These are phyloP conservation scores for Aureobasidium sp. DNA, from an alignment of 2,329 filamentous ascomycete genomes.

Conservation along the genomic window DNA sequence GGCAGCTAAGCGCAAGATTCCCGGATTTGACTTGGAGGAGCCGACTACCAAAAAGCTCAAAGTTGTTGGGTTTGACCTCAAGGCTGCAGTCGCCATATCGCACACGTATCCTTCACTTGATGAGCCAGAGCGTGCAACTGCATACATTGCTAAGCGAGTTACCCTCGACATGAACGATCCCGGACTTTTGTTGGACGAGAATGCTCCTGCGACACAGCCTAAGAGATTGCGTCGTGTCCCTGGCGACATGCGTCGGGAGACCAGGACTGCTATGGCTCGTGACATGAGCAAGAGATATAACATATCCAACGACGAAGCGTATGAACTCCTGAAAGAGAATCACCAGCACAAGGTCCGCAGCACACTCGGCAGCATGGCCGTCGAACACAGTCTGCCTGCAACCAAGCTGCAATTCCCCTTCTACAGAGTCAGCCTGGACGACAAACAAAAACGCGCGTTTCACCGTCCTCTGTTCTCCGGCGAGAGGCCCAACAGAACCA, in stretches of 20 bases:
- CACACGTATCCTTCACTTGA: slow-evolving; percentile 68
- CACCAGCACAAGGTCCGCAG: slow-evolving; percentile 93
- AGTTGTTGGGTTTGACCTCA: slow-evolving; percentile 17
- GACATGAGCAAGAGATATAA: slow-evolving; percentile 81
- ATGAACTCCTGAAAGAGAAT: slow-evolving; percentile 92
- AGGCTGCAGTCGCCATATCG: slow-evolving; percentile 44
- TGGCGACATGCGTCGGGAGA: slow-evolving; percentile 58
- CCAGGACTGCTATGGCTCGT: slow-evolving; percentile 61
- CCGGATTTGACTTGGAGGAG: slow-evolving; percentile 1
- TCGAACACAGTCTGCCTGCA: slow-evolving; percentile 91
- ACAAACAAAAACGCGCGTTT: slow-evolving; percentile 69
- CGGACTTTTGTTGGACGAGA: slow-evolving; percentile 73
- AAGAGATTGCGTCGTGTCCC: slow-evolving; percentile 46
- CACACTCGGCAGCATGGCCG: slow-evolving; percentile 80
- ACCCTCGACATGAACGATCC: slow-evolving; percentile 84
- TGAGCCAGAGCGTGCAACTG: slow-evolving; percentile 67
- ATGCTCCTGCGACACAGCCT: slow-evolving; percentile 55
- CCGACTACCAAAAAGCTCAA: slow-evolving; percentile 24
- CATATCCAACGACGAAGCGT: slow-evolving; percentile 91
- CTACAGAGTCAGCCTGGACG: slow-evolving; percentile 77
- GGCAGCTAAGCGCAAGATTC: slow-evolving; percentile 58
- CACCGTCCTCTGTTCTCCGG: slow-evolving; percentile 70
- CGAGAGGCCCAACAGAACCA: slow-evolving; percentile 50
- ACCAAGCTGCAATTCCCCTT: slow-evolving; percentile 90
- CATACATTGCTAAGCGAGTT: slow-evolving; percentile 68